These are phyloP conservation scores for Aureobasidium sp. DNA, from an alignment of 2,329 filamentous ascomycete species.

Conservation along the genomic window DNA sequence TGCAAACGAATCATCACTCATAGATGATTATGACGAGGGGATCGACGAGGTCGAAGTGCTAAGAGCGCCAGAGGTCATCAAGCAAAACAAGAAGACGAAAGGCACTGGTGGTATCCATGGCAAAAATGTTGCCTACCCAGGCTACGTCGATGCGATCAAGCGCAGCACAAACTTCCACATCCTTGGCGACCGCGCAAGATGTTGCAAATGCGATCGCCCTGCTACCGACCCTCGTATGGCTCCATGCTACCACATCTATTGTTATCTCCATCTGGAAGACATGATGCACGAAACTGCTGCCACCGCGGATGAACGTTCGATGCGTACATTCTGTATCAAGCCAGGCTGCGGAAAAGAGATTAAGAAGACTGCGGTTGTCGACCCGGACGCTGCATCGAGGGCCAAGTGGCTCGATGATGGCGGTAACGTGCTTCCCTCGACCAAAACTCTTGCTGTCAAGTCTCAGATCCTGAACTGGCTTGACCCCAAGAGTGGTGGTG, in stretches of 20 bases:
- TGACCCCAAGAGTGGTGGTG: conserved; percentile 22
- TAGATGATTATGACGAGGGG: neutral
- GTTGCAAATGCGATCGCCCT: conserved; percentile 36
- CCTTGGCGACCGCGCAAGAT: conserved; percentile 27
- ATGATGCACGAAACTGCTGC: conserved; percentile 24
- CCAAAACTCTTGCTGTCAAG: conserved; percentile 42
- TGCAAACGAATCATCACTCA: neutral
- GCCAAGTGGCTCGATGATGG: conserved; percentile 33
- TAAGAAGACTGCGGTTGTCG: conserved; percentile 17
- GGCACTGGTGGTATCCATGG: conserved; percentile 30
- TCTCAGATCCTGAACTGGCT: conserved; percentile 39
- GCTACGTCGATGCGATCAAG: conserved; percentile 33
- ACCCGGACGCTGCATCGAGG: conserved; percentile 22
- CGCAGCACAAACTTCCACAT: conserved; percentile 31
- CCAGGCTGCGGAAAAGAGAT: conserved; percentile 23
- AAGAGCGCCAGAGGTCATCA: neutral
- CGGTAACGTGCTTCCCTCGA: conserved; percentile 35
- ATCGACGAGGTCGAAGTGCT: neutral
- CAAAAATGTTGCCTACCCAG: conserved; percentile 33
- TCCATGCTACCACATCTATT: conserved; percentile 51
- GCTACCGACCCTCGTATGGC: conserved; percentile 40
- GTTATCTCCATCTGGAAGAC: conserved; percentile 39
- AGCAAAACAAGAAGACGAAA: neutral
- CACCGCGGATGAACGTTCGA: neutral
- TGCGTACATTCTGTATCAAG: conserved; percentile 21